Evolutionary conservation across 805 yeast species (phyloP), one percentile per base, ranked within the genome.

Genomic region (Cyberlindnera lachancei): DNA sequence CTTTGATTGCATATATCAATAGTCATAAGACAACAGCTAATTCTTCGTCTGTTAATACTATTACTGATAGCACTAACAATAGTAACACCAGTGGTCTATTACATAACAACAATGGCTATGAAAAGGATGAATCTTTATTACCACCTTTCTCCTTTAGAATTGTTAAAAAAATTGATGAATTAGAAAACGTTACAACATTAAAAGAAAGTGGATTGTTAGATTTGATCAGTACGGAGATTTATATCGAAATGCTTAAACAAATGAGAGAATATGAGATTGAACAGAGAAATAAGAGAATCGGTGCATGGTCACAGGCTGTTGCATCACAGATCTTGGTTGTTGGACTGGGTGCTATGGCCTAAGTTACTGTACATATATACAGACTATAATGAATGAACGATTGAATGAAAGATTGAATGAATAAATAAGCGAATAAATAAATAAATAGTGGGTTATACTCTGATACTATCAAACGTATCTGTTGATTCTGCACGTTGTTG

Each of bases 1-100:
- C 82, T 1, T 57, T 82, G 29, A 66, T 81, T 9, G 60, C 78
- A 3, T 79, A 70, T 39, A 68, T 81, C 25, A 81, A 81, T 45
- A 64, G 62, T 39, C 64, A 58, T 44, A 59, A 58, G 39, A 39
- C 7, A 13, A 23, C 25, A n/a, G n/a, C n/a, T n/a, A n/a, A n/a
- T n/a, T n/a, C n/a, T n/a, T n/a, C n/a, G n/a, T n/a, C n/a, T n/a
- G n/a, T n/a, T n/a, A n/a, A n/a, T n/a, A n/a, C n/a, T n/a, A n/a
- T n/a, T n/a, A n/a, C n/a, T n/a, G n/a, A n/a, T n/a, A n/a, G n/a
- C n/a, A n/a, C n/a, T n/a, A n/a, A n/a, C n/a, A n/a, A n/a, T n/a
- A n/a, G n/a, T n/a, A n/a, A n/a, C n/a, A n/a, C n/a, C n/a, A n/a
- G n/a, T n/a, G n/a, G n/a, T n/a, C n/a, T n/a, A n/a, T n/a, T n/a